These are phyloP conservation scores for Hypoxylon rubiginosum DNA, from an alignment of 2,329 filamentous ascomycete genomes.

Conservation along the genomic window DNA sequence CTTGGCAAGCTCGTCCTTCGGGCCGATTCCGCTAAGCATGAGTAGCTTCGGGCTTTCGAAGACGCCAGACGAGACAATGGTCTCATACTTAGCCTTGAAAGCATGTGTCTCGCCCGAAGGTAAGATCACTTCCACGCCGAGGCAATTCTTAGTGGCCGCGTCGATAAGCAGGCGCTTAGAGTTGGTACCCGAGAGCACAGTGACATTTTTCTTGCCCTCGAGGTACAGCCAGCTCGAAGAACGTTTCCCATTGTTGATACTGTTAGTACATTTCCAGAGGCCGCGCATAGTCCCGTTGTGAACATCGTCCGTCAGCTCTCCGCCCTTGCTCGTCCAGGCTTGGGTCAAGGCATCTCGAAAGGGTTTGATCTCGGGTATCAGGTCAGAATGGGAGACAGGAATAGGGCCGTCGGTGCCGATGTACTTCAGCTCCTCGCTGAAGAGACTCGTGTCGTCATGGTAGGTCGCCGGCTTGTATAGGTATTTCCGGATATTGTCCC, in stretches of 20 bases:
- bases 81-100: conserved; percentile 64
- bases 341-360: conserved; percentile 65
- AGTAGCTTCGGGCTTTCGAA: conserved; percentile 76
- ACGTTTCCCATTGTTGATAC: conserved; percentile 69
- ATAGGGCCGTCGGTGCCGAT: conserved; percentile 67
- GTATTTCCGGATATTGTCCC: conserved; percentile 64
- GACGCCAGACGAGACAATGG: conserved; percentile 64
- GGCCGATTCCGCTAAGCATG: conserved; percentile 74
- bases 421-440: conserved; percentile 60
- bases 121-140: conserved; percentile 63
- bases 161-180: conserved; percentile 69
- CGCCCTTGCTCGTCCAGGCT: conserved; percentile 68
- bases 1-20: conserved; percentile 63
- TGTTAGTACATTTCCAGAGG: conserved; percentile 66
- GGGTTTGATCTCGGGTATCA: conserved; percentile 63
- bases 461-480: conserved; percentile 70
- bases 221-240: conserved; percentile 66
- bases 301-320: conserved; percentile 65
- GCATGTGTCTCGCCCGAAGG: conserved; percentile 57
- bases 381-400: conserved; percentile 66
- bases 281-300: conserved; percentile 68
- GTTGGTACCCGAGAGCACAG: conserved; percentile 61
- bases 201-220: conserved; percentile 67
- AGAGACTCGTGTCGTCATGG: conserved; percentile 65
- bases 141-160: conserved; percentile 53